phyloP scores from a whole-genome alignment of 1,139 yeast species.

The Maudiozyma humilis region DNA sequence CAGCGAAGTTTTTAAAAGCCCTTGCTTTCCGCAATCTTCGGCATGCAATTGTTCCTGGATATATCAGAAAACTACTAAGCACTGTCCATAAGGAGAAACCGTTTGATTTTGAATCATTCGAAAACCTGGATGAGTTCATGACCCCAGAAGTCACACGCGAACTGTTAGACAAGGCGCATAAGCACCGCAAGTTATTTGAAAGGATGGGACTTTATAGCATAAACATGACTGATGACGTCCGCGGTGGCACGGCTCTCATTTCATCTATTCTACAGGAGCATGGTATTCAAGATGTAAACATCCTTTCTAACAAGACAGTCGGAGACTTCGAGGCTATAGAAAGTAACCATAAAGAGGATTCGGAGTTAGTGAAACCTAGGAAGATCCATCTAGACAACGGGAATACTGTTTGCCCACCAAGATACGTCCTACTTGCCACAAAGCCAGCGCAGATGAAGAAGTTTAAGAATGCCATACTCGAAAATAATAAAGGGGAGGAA shows the following conservation, averaged over 20 bases:
- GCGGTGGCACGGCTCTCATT: conserved; percentile 61
- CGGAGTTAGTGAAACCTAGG: conserved; percentile 6
- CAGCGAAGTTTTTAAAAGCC: conserved; percentile 65
- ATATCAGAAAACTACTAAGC: conserved; percentile 28
- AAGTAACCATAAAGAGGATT: conserved; percentile 5
- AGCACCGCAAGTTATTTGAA: conserved; percentile 29
- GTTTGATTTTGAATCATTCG: not conserved
- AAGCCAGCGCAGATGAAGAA: conserved; percentile 36
- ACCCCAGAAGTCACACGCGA: conserved; percentile 31
- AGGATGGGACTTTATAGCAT: conserved; percentile 41
- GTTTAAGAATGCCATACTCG: conserved; percentile 34
- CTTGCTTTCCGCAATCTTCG: conserved; percentile 30
- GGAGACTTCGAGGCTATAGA: conserved; percentile 21
- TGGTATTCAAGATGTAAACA: conserved; percentile 43
- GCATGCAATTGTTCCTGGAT: conserved; percentile 30
- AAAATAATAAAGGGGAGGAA: conserved; percentile 13
- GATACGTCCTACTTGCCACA: conserved; percentile 27
- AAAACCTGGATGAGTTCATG: conserved; percentile 9
- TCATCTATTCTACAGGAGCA: conserved; percentile 57
- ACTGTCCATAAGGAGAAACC: conserved; percentile 22
- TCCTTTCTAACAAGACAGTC: conserved; percentile 24
- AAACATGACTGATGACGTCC: conserved; percentile 52
- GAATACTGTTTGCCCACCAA: conserved; percentile 8
- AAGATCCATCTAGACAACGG: conserved; percentile 21
- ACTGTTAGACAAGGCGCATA: conserved; percentile 28